These are phyloP conservation scores for Didymella exigua DNA, from an alignment of 2,329 filamentous ascomycete species.

Conservation along the genomic window DNA sequence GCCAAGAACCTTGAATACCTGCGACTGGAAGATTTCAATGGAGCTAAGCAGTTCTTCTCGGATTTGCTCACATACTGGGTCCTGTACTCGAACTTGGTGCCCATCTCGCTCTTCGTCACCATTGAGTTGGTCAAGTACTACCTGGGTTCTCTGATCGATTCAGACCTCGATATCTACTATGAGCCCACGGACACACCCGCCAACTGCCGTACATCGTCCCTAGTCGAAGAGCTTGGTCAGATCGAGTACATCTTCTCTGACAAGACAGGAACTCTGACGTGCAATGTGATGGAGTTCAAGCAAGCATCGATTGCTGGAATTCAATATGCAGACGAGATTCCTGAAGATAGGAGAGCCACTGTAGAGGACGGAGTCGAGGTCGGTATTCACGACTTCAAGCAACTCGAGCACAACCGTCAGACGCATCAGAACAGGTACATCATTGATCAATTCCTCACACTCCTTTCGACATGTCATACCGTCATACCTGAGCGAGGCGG, in stretches of 20 bases:
- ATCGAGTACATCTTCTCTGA: slow-evolving; percentile 99
- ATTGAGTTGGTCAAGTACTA: slow-evolving; percentile 98
- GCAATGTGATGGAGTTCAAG: slow-evolving; percentile 98
- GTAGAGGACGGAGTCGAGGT: slow-evolving; percentile 77
- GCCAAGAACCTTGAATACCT: slow-evolving; percentile 74
- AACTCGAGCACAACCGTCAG: slow-evolving; percentile 71
- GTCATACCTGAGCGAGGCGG: slow-evolving; percentile 91
- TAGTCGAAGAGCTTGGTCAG: slow-evolving; percentile 96
- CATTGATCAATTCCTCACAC: slow-evolving; percentile 83
- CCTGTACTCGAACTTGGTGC: slow-evolving; percentile 92
- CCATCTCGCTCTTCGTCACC: slow-evolving; percentile 96
- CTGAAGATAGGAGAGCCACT: slow-evolving; percentile 84
- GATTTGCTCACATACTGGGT: slow-evolving; percentile 99
- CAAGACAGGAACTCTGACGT: slow-evolving; percentile 96
- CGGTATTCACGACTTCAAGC: slow-evolving; percentile 84
- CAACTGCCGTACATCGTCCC: slow-evolving; percentile 91
- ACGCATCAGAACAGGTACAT: slow-evolving; percentile 63
- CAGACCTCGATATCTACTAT: slow-evolving; percentile 97
- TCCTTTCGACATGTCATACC: slow-evolving; percentile 91
- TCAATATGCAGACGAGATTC: slow-evolving; percentile 89
- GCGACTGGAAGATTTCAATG: slow-evolving; percentile 63
- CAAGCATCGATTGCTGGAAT: slow-evolving; percentile 92
- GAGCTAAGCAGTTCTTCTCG: slow-evolving; percentile 83
- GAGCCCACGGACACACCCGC: slow-evolving; percentile 93
- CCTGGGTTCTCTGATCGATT: slow-evolving; percentile 96